These are phyloP conservation scores for Aspergillus sp. DNA, from an alignment of 2,329 filamentous ascomycete species.

Conservation along the genomic window DNA sequence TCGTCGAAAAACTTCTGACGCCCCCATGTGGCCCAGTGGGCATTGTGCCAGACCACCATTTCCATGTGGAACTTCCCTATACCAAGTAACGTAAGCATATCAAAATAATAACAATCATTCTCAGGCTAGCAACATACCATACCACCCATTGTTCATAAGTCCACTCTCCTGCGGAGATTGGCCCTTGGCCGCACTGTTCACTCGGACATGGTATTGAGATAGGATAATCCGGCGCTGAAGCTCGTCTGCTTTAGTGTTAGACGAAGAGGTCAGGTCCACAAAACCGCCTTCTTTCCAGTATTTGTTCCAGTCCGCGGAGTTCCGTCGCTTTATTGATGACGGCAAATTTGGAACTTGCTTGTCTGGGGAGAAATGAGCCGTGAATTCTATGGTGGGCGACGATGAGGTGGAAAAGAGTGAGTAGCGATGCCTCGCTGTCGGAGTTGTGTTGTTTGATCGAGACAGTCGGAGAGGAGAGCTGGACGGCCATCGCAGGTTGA, in stretches of 20 bases:
- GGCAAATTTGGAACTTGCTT: not conserved
- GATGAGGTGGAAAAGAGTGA: not conserved
- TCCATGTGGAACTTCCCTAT: constrained; percentile 19
- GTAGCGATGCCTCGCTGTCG: constrained; percentile 7
- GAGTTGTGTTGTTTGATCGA: not conserved
- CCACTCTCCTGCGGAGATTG: constrained; percentile 18
- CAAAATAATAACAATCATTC: not conserved
- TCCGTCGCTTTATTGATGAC: not conserved
- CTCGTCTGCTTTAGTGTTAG: constrained; percentile 12
- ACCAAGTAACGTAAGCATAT: not conserved
- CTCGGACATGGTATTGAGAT: constrained; percentile 15
- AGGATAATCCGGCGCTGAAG: constrained; percentile 17
- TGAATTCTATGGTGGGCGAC: constrained; percentile 3
- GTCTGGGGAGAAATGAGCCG: constrained; percentile 7
- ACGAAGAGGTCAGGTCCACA: constrained; percentile 11
- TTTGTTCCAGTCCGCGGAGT: constrained; percentile 5
- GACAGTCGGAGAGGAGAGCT: not conserved
- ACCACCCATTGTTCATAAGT: constrained; percentile 20
- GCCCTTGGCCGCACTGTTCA: constrained; percentile 13
- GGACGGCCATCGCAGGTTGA: constrained; percentile 11
- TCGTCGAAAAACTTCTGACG: constrained; percentile 12
- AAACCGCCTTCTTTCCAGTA: constrained; percentile 16
- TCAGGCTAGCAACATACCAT: constrained; percentile 5
- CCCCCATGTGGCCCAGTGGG: constrained; percentile 18
- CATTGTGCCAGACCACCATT: constrained; percentile 19